phyloP scores from a whole-genome alignment of 352 stramenopile species.

The Phytophthora sp. region DNA sequence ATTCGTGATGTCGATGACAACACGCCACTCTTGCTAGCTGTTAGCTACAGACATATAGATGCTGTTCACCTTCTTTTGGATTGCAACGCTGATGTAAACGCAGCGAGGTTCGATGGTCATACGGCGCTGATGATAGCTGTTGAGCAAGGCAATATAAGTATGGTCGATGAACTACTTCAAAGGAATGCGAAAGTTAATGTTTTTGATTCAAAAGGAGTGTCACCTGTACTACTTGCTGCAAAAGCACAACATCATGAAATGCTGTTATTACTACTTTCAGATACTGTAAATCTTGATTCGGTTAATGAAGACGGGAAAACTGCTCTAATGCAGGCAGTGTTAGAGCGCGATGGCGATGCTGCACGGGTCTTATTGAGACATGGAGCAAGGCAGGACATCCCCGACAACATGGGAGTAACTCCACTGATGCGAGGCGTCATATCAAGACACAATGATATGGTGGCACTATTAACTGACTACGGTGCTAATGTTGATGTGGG shows the following conservation, averaged over 20 bases:
- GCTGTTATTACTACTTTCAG: neutral
- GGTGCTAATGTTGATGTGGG: neutral
- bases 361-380: neutral
- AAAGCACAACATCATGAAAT: neutral
- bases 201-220: neutral
- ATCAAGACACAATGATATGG: neutral
- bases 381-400: neutral
- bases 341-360: neutral
- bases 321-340: neutral
- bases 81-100: neutral
- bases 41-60: neutral
- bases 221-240: neutral
- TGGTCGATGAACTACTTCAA: neutral
- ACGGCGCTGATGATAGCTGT: neutral
- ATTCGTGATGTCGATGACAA: neutral
- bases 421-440: neutral
- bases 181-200: neutral
- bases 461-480: neutral
- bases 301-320: neutral
- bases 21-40: neutral
- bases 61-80: neutral
- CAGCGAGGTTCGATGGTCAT: neutral
- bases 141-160: neutral
- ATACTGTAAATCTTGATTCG: neutral
- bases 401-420: neutral